These are phyloP conservation scores for Orbilia brochopaga DNA, from an alignment of 2,329 filamentous ascomycete genomes.

Conservation along the genomic window DNA sequence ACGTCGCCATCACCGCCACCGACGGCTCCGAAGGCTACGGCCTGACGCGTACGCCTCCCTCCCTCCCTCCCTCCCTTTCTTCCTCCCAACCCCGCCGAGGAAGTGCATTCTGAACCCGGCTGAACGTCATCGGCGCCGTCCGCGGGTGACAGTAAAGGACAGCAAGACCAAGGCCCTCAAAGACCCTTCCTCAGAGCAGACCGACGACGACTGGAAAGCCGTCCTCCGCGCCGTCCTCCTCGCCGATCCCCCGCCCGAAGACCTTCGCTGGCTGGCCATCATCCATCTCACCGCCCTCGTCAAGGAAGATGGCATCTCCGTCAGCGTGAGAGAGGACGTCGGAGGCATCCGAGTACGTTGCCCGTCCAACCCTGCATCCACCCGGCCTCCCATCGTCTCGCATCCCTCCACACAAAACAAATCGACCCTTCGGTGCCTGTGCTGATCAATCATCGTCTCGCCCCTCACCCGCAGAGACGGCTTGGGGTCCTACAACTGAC, in stretches of 20 bases:
- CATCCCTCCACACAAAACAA: too few species aligned
- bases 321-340: constrained; percentile 43
- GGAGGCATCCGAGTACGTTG: constrained; percentile 32
- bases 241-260: constrained; percentile 29
- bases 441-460: too few species aligned
- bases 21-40: constrained; percentile 44
- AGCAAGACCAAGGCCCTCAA: constrained; percentile 42
- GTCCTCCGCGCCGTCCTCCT: constrained; percentile 43
- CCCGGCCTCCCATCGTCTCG: not conserved
- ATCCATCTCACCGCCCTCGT: constrained; percentile 40
- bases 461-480: constrained; percentile 14
- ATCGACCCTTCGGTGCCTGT: too few species aligned
- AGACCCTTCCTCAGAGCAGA: constrained; percentile 36
- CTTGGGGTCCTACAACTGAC: constrained; percentile 30
- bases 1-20: constrained; percentile 43
- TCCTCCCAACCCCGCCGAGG: too few species aligned
- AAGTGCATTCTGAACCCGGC: too few species aligned
- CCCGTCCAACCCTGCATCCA: too few species aligned
- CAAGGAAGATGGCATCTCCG: constrained; percentile 38
- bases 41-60: constrained; percentile 24
- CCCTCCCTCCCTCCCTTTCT: not conserved
- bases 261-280: constrained; percentile 24
- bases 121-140: constrained; percentile 39
- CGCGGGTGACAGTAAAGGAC: constrained; percentile 42
- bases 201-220: constrained; percentile 48